These are phyloP conservation scores for Onygenales sp. DNA, from an alignment of 2,329 filamentous ascomycete species.

Conservation along the genomic window DNA sequence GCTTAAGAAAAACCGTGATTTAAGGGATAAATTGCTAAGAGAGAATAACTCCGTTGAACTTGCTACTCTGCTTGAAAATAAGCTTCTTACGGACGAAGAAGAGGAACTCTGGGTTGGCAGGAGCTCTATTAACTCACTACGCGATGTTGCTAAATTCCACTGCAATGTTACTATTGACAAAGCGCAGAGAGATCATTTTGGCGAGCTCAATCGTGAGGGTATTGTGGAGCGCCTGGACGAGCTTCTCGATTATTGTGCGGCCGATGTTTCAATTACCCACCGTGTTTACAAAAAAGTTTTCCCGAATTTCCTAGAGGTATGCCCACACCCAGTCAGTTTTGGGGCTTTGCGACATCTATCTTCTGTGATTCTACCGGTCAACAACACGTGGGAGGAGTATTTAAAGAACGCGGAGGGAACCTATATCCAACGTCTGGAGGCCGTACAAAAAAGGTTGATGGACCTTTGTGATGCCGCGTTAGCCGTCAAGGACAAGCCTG, in stretches of 20 bases:
- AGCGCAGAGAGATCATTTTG: slow-evolving; percentile 74
- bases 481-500: slow-evolving; percentile 58
- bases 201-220: slow-evolving; percentile 63
- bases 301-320: slow-evolving; percentile 76
- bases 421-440: slow-evolving; percentile 66
- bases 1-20: slow-evolving; percentile 79
- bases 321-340: slow-evolving; percentile 95
- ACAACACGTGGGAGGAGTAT: slow-evolving; percentile 81
- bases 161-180: slow-evolving; percentile 90
- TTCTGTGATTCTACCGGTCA: slow-evolving; percentile 81
- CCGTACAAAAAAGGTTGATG: slow-evolving; percentile 66
- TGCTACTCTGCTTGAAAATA: slow-evolving; percentile 58
- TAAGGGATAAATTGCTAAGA: slow-evolving; percentile 67
- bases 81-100: slow-evolving; percentile 65
- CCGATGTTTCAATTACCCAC: slow-evolving; percentile 87
- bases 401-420: slow-evolving; percentile 74
- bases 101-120: slow-evolving; percentile 92
- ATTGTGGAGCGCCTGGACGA: slow-evolving; percentile 66
- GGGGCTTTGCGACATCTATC: slow-evolving; percentile 88
- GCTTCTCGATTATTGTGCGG: slow-evolving; percentile 86
- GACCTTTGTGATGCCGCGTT: slow-evolving; percentile 68
- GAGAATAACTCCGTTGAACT: slow-evolving; percentile 64
- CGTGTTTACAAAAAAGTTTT: slow-evolving; percentile 91
- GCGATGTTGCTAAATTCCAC: slow-evolving; percentile 95
- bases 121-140: slow-evolving; percentile 88